Percentiles rank a stretch among this genome's conserved stretches.
These are phyloP conservation scores for Vaccinium macrocarpon DNA, from an alignment of 148 eudicot genomes.

Conservation along the genomic window DNA sequence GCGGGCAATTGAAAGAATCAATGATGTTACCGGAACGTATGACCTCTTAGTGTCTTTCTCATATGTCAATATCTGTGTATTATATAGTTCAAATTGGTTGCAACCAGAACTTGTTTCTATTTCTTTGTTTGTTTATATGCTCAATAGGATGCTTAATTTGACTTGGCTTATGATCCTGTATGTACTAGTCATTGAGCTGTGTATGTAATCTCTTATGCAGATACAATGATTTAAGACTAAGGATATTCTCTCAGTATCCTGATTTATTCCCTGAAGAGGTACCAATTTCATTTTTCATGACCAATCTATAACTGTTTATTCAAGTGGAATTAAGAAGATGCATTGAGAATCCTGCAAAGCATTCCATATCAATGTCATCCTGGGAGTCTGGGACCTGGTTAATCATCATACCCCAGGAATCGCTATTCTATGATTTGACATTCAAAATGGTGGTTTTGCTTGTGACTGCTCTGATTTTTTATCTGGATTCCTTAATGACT, in stretches of 20 bases:
- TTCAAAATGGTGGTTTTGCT: neutral
- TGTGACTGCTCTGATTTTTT: neutral
- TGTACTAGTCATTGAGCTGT: neutral
- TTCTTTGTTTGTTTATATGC: neutral
- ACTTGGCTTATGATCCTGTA: neutral
- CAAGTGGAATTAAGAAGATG: neutral
- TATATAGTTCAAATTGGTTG: neutral
- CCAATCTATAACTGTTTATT: neutral
- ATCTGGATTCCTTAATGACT: neutral
- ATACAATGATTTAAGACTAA: constrained; percentile 73
- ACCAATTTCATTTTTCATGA: constrained; percentile 11
- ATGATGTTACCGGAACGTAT: constrained; percentile 89
- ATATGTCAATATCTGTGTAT: neutral
- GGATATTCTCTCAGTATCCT: constrained; percentile 91
- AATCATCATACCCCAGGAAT: neutral
- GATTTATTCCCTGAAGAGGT: constrained; percentile 94
- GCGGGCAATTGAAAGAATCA: constrained; percentile 90
- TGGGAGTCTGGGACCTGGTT: neutral
- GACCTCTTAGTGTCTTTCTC: constrained; percentile 20
- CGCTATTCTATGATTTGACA: neutral
- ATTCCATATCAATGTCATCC: neutral
- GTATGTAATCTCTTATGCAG: constrained; percentile 43
- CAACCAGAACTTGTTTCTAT: neutral
- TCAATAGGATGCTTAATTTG: neutral
- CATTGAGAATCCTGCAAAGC: neutral